Evolutionary conservation across 2,329 filamentous ascomycete species (phyloP), one percentile per base, ranked within the genome.

Genomic region (Aspergillus flavus): DNA sequence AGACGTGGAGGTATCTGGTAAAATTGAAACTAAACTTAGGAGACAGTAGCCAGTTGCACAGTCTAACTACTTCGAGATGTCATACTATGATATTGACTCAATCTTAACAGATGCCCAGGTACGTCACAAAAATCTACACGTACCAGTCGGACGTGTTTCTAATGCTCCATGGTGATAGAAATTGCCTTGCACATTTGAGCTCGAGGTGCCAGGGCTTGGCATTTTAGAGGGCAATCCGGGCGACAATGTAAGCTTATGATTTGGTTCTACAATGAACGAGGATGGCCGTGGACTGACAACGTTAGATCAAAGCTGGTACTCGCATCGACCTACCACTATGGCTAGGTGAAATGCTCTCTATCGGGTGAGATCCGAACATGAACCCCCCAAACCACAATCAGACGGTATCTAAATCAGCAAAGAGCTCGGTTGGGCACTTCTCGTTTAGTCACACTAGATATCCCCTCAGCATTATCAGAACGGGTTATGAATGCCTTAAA

Each of bases 151-250:
- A 23, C 32, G 21, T 23, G 23, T 48, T 36, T 68, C 72, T 48
- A 63, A 74, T 60, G 53, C 26, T 39, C 19, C 28, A 57, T 28
- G 6, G 26, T 43, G 64, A 58, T 64, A 97, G 89, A 98, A 97
- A 91, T 87, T 97, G 36, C 94, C 95, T 46, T 97, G 94, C 82
- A 96, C 91, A 58, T 97, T 98, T 80, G 91, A 97, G 74, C 87
- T 97, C 73, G 91, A 94, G 64, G 89, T 97, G 36, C 91, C 93
- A 23, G 89, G 91, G 61, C 87, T 98, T 53, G 94, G 94, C 69
- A 93, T 96, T 76, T 85, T 99, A 64, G 93, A 96, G 79, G 93
- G 93, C 73, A 94, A 92, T 73, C 86, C 91, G 28, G 86, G 84
- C 53, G 84, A 84, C 68, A 84, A 86, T 72, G 85, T 85, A 73